Evolutionary conservation across 2,329 filamentous ascomycete genomes (phyloP).

Genomic region (Penicillium sp.): DNA sequence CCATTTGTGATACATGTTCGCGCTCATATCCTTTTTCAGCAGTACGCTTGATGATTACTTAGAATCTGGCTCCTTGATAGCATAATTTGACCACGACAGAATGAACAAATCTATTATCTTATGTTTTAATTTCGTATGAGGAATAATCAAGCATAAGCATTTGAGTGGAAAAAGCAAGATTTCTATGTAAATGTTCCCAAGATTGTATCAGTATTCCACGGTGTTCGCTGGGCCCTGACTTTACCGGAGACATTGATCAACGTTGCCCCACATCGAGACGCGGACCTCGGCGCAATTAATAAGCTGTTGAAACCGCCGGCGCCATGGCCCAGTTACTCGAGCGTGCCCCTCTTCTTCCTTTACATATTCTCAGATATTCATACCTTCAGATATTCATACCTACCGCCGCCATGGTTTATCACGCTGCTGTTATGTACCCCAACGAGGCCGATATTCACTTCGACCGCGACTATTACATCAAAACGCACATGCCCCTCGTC

Average conservation of each 20-base stretch:
- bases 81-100: background rate
- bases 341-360: background rate
- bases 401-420: constrained; percentile 16
- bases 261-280: background rate
- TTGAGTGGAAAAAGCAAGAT: too few species aligned
- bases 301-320: background rate
- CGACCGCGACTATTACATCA: constrained; percentile 23
- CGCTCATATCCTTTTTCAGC: background rate
- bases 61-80: background rate
- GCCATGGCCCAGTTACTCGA: background rate
- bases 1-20: background rate
- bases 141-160: too few species aligned
- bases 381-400: background rate
- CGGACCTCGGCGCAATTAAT: constrained; percentile 1
- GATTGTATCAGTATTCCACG: background rate
- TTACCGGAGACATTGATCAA: too few species aligned
- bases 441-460: constrained; percentile 19
- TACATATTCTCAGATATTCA: background rate
- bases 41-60: background rate
- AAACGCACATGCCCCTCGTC: constrained; percentile 24
- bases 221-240: too few species aligned
- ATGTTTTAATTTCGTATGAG: background rate
- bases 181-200: background rate
- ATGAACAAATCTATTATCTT: background rate
- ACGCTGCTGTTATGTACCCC: constrained; percentile 20